Conservation (phyloP, 192 early-diverging fungal genomes). For the Diversispora eburnea region DNA sequence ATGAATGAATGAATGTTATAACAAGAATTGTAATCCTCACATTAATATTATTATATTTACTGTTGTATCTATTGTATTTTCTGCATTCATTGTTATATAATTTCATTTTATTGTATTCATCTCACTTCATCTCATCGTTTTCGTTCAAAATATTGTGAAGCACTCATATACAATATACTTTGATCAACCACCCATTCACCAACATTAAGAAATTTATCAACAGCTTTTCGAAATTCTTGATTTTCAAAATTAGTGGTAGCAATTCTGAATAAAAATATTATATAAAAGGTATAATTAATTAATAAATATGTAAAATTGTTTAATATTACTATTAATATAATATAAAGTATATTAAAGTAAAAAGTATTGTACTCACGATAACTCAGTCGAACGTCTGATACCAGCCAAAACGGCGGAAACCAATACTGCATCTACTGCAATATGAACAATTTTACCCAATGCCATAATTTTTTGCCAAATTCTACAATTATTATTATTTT, state of each 20-base stretch:
- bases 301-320: not conserved
- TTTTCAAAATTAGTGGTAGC: slow-evolving; percentile 50
- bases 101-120: not conserved
- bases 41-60: no score
- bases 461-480: no score
- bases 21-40: no score
- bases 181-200: slow-evolving; percentile 56
- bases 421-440: slow-evolving; percentile 54
- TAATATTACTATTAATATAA: not conserved
- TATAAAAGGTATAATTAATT: no score
- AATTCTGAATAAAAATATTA: slow-evolving; percentile 33
- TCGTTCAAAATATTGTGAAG: slow-evolving; percentile 55
- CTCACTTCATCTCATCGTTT: slow-evolving; percentile 32
- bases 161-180: slow-evolving; percentile 39
- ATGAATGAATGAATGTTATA: no score
- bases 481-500: no score
- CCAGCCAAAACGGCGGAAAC: slow-evolving; percentile 57
- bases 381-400: slow-evolving; percentile 53
- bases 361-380: slow-evolving; percentile 32
- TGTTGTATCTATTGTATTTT: no score
- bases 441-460: slow-evolving; percentile 43
- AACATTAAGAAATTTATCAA: slow-evolving; percentile 51
- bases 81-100: not conserved
- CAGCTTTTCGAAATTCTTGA: slow-evolving; percentile 44
- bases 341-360: slow-evolving; percentile 7